A percentile compares a stretch with the other conserved stretches of the same genome.
Evolutionary conservation across 305 asterid species (phyloP).

Genomic region (Fraxinus albicans): DNA sequence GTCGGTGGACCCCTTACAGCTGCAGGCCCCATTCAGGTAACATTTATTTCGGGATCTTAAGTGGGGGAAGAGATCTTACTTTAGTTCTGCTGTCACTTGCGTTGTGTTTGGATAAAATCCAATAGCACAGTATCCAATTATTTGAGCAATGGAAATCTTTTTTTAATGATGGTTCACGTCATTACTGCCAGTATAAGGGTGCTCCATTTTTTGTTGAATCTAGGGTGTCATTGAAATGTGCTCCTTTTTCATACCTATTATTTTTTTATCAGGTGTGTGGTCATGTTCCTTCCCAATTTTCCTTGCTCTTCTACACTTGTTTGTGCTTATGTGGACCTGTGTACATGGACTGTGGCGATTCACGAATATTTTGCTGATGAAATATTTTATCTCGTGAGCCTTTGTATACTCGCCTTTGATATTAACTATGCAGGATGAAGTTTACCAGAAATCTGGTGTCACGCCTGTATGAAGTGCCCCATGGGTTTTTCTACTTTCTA

Average conservation of each 20-base stretch:
- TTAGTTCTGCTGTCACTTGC: neutral
- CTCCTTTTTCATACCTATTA: neutral
- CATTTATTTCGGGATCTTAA: neutral
- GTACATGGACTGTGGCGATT: neutral
- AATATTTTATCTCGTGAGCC: neutral
- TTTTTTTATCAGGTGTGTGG: neutral
- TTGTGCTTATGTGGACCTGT: neutral
- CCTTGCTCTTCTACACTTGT: neutral
- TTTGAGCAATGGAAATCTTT: neutral
- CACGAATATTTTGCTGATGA: neutral
- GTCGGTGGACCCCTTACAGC: slow-evolving; percentile 61
- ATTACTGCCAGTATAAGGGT: neutral
- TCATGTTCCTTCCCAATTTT: neutral
- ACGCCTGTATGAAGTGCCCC: neutral
- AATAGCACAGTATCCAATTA: neutral
- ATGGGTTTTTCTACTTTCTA: neutral
- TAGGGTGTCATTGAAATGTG: neutral
- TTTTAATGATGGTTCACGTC: neutral
- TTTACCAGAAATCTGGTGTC: neutral
- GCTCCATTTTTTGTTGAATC: neutral
- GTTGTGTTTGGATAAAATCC: neutral
- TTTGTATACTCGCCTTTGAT: neutral
- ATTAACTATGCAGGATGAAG: neutral
- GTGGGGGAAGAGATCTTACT: neutral
- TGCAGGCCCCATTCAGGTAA: slow-evolving; percentile 67